Conservation (phyloP, 106 monocot genomes). For the Vanilla planifolia region DNA sequence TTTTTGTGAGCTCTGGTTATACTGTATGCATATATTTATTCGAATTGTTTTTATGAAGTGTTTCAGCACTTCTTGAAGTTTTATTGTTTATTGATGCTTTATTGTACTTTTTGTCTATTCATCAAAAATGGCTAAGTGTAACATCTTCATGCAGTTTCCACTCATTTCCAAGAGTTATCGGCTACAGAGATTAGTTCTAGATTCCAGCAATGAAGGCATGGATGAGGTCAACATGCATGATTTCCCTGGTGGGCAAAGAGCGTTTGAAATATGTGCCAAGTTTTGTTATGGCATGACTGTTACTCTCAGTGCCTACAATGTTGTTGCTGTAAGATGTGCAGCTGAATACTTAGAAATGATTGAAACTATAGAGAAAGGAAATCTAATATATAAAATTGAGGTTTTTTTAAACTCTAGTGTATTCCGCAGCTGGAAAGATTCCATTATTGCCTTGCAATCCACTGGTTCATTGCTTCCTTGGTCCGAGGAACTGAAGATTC, state of each 20-base stretch:
- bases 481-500: conserved; percentile 62
- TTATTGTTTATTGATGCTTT: neutral
- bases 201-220: conserved; percentile 34
- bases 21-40: neutral
- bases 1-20: neutral
- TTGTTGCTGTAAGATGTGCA: conserved; percentile 73
- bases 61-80: neutral
- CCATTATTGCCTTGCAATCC: conserved; percentile 72
- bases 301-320: conserved; percentile 77
- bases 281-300: conserved; percentile 90
- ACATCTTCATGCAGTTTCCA: conserved; percentile 64
- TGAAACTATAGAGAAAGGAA: conserved; percentile 76
- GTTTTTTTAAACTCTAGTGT: conserved; percentile 69
- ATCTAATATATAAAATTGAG: conserved; percentile 84
- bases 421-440: conserved; percentile 84
- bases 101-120: no score
- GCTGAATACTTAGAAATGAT: conserved; percentile 82
- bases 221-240: conserved; percentile 43
- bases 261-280: conserved; percentile 81
- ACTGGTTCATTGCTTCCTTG: conserved; percentile 54
- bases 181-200: conserved; percentile 42
- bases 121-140: no score
- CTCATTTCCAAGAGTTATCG: conserved; percentile 75
- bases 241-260: conserved; percentile 68
- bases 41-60: neutral